These are phyloP conservation scores for Plantago ovata DNA, from an alignment of 257 asterid genomes.

Conservation along the genomic window DNA sequence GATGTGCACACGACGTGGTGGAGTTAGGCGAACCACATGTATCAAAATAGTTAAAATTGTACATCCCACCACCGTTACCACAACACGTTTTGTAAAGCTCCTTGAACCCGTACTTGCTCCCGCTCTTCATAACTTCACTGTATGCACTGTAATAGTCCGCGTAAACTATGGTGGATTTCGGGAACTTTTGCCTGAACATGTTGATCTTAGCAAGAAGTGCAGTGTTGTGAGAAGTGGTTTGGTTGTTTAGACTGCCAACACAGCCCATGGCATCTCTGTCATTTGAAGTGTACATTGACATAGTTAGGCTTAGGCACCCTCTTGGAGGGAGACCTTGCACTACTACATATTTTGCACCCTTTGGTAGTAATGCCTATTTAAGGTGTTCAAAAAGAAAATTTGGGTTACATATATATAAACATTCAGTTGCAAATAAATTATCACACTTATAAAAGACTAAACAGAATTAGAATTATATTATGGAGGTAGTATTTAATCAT, in stretches of 20 bases:
- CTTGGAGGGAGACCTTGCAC: conserved; percentile 87
- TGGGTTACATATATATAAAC: too few relatives aligned
- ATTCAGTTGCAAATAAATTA: too few relatives aligned
- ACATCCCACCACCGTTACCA: conserved; percentile 50
- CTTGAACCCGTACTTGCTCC: conserved; percentile 41
- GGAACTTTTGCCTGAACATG: conserved; percentile 36
- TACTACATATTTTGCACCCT: conserved; percentile 68
- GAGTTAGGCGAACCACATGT: conserved; percentile 66
- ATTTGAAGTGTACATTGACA: conserved; percentile 40
- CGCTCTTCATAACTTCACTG: conserved; percentile 31
- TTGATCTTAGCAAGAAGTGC: conserved; percentile 41
- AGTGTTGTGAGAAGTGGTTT: conserved; percentile 52
- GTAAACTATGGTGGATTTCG: conserved; percentile 46
- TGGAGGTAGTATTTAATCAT: too few relatives aligned
- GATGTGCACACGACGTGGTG: conserved; percentile 40
- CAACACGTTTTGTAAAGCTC: conserved; percentile 68
- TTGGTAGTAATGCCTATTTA: conserved; percentile 47
- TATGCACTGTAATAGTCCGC: conserved; percentile 68
- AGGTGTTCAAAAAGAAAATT: too few relatives aligned
- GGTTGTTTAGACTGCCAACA: conserved; percentile 39
- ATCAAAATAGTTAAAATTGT: conserved; percentile 43
- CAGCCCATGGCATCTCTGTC: conserved; percentile 67
- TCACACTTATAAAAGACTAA: too few relatives aligned
- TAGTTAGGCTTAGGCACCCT: conserved; percentile 76
- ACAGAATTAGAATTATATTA: too few relatives aligned